Percentiles rank a stretch among this genome's conserved stretches.
phyloP scores from a whole-genome alignment of 192 early-diverging fungal genomes.

The Backusella australiensis region DNA sequence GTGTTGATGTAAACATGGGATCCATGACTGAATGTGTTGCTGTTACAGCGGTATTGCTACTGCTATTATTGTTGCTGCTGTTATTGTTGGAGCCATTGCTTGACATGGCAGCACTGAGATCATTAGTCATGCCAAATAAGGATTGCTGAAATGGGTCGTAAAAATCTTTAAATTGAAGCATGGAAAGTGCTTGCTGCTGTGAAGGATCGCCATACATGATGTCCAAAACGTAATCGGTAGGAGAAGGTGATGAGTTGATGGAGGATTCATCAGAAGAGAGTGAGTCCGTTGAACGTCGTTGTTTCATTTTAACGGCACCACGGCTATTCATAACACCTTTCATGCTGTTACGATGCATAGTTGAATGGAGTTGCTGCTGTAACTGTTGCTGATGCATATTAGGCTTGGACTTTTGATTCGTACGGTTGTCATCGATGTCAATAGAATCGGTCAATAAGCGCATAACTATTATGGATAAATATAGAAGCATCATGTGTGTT shows the following conservation, averaged over 20 bases:
- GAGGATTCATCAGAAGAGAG: conserved; percentile 37
- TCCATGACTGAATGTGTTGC: neutral
- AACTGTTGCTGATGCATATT: neutral
- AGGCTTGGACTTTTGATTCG: neutral
- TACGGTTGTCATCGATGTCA: conserved; percentile 32
- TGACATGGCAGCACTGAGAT: neutral
- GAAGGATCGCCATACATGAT: conserved; percentile 34
- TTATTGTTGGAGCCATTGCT: conserved; percentile 9
- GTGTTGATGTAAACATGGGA: neutral
- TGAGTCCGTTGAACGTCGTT: conserved; percentile 25
- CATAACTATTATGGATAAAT: conserved; percentile 39
- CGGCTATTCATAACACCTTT: neutral
- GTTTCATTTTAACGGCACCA: conserved; percentile 15
- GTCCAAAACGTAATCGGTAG: conserved; percentile 37
- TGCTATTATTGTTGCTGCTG: neutral
- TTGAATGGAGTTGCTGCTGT: neutral
- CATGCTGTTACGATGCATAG: neutral
- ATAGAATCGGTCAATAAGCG: conserved; percentile 41
- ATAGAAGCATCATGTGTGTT: neutral
- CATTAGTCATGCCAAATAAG: conserved; percentile 8
- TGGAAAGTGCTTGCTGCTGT: conserved; percentile 13
- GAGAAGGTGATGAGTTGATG: conserved; percentile 31
- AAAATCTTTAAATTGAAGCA: conserved; percentile 24
- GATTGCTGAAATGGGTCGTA: conserved; percentile 16
- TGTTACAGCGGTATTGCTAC: neutral